A percentile compares a stretch with the other conserved stretches of the same genome.
These are phyloP conservation scores for Phytophthora megakarya DNA, from an alignment of 352 stramenopile species.

Conservation along the genomic window DNA sequence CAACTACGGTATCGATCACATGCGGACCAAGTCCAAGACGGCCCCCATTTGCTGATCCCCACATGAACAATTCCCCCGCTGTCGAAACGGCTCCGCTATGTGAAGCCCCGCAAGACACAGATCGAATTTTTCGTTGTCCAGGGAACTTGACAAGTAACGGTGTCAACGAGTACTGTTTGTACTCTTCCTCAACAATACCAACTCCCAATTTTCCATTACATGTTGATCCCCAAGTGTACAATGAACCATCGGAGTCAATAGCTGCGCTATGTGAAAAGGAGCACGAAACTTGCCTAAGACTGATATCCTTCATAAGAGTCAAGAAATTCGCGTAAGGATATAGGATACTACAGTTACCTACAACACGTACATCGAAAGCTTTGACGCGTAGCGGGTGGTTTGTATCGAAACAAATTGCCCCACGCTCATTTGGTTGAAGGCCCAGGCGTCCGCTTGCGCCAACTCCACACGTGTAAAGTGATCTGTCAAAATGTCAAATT, in stretches of 20 bases:
- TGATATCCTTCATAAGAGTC: slow-evolving; percentile 34
- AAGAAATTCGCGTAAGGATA: not conserved
- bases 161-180: slow-evolving; percentile 79
- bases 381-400: slow-evolving; percentile 66
- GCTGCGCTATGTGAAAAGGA: slow-evolving; percentile 90
- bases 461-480: slow-evolving; percentile 92
- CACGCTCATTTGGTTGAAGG: slow-evolving; percentile 52
- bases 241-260: slow-evolving; percentile 65
- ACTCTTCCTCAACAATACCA: slow-evolving; percentile 76
- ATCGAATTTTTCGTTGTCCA: slow-evolving; percentile 61
- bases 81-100: slow-evolving; percentile 80
- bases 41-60: slow-evolving; percentile 92
- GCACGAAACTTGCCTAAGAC: slow-evolving; percentile 56
- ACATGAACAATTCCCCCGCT: slow-evolving; percentile 83
- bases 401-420: slow-evolving; percentile 66
- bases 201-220: slow-evolving; percentile 88
- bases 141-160: slow-evolving; percentile 77
- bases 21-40: slow-evolving; percentile 86
- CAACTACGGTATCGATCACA: slow-evolving; percentile 64
- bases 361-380: slow-evolving; percentile 45
- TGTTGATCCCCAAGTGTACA: slow-evolving; percentile 91
- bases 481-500: slow-evolving; percentile 39
- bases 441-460: slow-evolving; percentile 85
- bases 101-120: slow-evolving; percentile 88
- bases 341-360: slow-evolving; percentile 15